phyloP scores from a whole-genome alignment of 2,329 filamentous ascomycete genomes.

The Cytospora piceae region DNA sequence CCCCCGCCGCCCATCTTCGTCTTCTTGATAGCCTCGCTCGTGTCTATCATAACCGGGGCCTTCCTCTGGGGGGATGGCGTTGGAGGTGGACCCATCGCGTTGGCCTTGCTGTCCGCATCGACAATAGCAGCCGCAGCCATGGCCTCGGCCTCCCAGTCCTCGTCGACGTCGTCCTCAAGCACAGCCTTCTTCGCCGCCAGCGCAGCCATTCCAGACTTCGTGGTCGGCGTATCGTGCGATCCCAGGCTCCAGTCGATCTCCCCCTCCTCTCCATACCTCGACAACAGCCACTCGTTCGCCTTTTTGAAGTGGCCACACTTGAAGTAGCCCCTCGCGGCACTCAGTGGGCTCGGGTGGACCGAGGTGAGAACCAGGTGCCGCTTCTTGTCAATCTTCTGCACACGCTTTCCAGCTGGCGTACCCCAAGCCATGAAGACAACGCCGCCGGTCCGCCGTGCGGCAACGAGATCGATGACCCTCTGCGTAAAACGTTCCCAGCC shows the following conservation, averaged over 20 bases:
- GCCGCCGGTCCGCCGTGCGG: conserved; percentile 73
- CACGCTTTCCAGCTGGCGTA: conserved; percentile 77
- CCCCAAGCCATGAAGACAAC: conserved; percentile 98
- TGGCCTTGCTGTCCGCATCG: conserved; percentile 25
- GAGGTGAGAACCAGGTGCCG: conserved; percentile 83
- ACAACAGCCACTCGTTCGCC: conserved; percentile 82
- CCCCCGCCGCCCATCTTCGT: conserved; percentile 10
- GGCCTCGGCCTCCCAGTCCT: conserved; percentile 28
- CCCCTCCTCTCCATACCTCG: conserved; percentile 77
- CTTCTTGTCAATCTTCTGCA: conserved; percentile 70
- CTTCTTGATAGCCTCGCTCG: conserved; percentile 18
- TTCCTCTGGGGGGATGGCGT: conserved; percentile 28
- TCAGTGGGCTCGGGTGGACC: conserved; percentile 92
- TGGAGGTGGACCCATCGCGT: conserved; percentile 30
- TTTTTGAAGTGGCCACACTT: conserved; percentile 80
- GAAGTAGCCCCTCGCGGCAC: conserved; percentile 80
- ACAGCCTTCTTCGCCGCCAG: conserved; percentile 31
- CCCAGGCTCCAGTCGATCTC: conserved; percentile 82
- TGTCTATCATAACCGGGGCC: conserved; percentile 11
- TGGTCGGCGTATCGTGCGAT: conserved; percentile 38
- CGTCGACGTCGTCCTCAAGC: conserved; percentile 20
- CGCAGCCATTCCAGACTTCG: conserved; percentile 26
- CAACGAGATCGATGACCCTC: conserved; percentile 85
- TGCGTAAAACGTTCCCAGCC: conserved; percentile 97
- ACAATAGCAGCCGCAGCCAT: conserved; percentile 25